Evolutionary conservation across 306 rosid species (phyloP), one percentile per base, ranked within the genome.

Genomic region (Dalbergia oliveri): DNA sequence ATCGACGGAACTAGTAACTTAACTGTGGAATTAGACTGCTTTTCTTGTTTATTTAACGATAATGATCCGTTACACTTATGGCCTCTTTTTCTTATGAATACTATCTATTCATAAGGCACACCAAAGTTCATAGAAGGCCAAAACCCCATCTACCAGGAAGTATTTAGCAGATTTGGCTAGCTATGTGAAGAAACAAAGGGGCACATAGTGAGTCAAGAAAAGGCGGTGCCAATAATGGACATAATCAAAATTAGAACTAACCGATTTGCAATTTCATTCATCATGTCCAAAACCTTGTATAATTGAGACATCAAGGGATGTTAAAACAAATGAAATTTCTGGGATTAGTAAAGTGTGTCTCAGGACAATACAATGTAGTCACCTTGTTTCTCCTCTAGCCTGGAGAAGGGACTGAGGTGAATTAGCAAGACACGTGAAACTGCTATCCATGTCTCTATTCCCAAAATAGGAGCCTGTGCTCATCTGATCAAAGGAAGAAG

Each of bases 401-500:
- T 73, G 77, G 59, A 85, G 84, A 81, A 87, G 90, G 15, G 85
- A 82, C 13, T 76, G 83, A 37, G 97, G 83, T 11, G 98, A 84
- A 68, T 81, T 77, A 53, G 73, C 84, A 70, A 84, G 69, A 6
- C 87, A 69, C 10, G 82, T 64, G 71, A 85, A 85, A 77, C 82
- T 82, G 66, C 75, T 49, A 67, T 85, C 88, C 78, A 74, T 68
- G 5, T 82, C 90, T 62, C 71, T 84, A 34, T 82, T 84, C 47
- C 82, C 87, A 31, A 73, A 3, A 37, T 67, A 85, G 3, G 93
- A 89, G 13, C 81, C 41, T 3, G 88, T 64, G 9, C 90, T 91
- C 69, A 84, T 79, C 39, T 75, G 85, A 18, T 83, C 90, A 82
- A 86, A 83, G 15, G 94, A 88, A 26, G 96, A 81, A 39, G 98